A percentile compares a stretch with the other conserved stretches of the same genome.
Evolutionary conservation across 2,329 filamentous ascomycete genomes (phyloP).

Genomic region (Sclerotinia trifoliorum): DNA sequence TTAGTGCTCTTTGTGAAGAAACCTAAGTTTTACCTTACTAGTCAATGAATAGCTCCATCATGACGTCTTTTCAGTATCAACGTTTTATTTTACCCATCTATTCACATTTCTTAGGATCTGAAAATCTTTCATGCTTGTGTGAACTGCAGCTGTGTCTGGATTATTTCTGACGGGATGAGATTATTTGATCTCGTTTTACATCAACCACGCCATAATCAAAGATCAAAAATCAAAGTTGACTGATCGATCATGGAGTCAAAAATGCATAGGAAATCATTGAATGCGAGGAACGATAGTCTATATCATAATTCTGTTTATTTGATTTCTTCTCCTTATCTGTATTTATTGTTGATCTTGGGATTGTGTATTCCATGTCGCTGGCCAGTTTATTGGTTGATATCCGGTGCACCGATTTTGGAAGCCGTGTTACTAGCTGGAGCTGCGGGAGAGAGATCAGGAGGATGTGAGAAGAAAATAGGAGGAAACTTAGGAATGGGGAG

Average conservation of each 20-base stretch:
- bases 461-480: constrained; percentile 22
- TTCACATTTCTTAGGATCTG: not conserved
- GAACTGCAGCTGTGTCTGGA: too few relatives aligned
- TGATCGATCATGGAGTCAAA: not conserved
- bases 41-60: not conserved
- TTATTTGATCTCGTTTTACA: too few relatives aligned
- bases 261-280: not conserved
- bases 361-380: constrained; percentile 22
- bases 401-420: constrained; percentile 44
- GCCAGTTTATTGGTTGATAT: constrained; percentile 43
- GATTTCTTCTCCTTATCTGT: not conserved
- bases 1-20: not conserved
- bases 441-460: constrained; percentile 32
- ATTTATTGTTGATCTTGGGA: not conserved
- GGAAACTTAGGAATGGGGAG: not conserved
- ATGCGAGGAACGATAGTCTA: not conserved
- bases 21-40: not conserved
- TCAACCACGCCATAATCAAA: too few relatives aligned
- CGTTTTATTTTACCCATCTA: not conserved
- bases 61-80: not conserved
- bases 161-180: too few relatives aligned
- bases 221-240: not conserved
- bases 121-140: not conserved
- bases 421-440: constrained; percentile 31
- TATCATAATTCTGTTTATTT: not conserved